phyloP scores from a whole-genome alignment of 164 flowering plant genomes.

The Vitis riparia region DNA sequence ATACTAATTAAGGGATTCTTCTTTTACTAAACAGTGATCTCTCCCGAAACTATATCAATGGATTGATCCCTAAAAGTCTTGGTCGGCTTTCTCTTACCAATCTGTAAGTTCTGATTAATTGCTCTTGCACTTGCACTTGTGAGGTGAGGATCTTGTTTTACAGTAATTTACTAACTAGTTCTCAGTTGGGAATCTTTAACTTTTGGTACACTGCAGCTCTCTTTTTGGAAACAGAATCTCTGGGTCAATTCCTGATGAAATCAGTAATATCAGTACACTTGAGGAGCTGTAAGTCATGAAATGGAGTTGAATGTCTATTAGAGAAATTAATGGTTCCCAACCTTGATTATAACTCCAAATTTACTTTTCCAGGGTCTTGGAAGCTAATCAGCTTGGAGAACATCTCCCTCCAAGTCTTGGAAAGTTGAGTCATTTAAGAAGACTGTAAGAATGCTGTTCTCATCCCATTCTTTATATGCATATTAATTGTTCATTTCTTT shows the following conservation, averaged over 20 bases:
- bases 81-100: constrained; percentile 39
- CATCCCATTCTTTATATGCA: not conserved
- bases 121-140: not conserved
- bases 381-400: constrained; percentile 46
- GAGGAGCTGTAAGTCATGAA: constrained; percentile 49
- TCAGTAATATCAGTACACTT: constrained; percentile 51
- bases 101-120: constrained; percentile 48
- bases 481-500: too few species aligned
- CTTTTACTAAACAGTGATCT: constrained; percentile 55
- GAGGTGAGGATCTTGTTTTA: not conserved
- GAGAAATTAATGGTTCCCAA: too few species aligned
- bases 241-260: constrained; percentile 60
- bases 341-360: not conserved
- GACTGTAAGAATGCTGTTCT: constrained; percentile 43
- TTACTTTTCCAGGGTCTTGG: constrained; percentile 44
- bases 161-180: not conserved
- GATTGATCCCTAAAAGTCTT: constrained; percentile 49
- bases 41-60: constrained; percentile 53
- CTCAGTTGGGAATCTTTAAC: not conserved
- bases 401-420: constrained; percentile 50
- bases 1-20: too few species aligned
- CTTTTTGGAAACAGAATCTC: constrained; percentile 62
- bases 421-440: constrained; percentile 39
- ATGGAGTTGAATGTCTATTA: not conserved
- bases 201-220: constrained; percentile 35